A percentile compares a stretch with the other conserved stretches of the same genome.
phyloP scores from a whole-genome alignment of 208 protist genomes.

The Crithidia expoeki region DNA sequence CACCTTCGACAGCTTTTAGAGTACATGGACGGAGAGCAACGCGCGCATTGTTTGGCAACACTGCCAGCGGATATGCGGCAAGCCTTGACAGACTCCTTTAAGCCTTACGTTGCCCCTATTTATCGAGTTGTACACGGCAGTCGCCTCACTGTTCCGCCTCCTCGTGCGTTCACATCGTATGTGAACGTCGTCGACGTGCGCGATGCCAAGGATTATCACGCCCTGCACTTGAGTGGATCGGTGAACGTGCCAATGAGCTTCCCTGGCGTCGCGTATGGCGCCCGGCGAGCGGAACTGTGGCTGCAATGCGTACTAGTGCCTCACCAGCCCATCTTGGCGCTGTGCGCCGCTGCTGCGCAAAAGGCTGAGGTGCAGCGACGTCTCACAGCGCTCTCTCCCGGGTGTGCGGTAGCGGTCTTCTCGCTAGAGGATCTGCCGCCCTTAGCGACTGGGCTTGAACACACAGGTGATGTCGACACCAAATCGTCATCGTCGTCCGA shows the following conservation, averaged over 20 bases:
- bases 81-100: conserved; percentile 17
- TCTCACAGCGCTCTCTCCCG: conserved; percentile 43
- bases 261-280: conserved; percentile 62
- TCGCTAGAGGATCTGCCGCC: conserved; percentile 46
- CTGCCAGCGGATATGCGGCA: conserved; percentile 18
- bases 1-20: conserved; percentile 45
- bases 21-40: not conserved
- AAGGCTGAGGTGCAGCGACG: conserved; percentile 31
- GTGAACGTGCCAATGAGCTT: conserved; percentile 82
- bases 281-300: conserved; percentile 83
- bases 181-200: conserved; percentile 68
- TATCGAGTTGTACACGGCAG: not conserved
- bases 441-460: not conserved
- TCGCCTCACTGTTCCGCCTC: not conserved
- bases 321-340: conserved; percentile 53
- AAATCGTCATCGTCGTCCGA: too few relatives aligned
- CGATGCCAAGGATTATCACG: conserved; percentile 52
- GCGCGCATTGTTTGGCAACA: not conserved
- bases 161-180: conserved; percentile 8
- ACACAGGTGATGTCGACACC: not conserved
- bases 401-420: conserved; percentile 33
- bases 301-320: conserved; percentile 76
- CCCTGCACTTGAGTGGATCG: conserved; percentile 52
- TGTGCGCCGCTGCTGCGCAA: conserved; percentile 43
- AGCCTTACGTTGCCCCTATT: conserved; percentile 14